Conservation (phyloP, 73 alveolate species). For the Paramecium biaurelia region DNA sequence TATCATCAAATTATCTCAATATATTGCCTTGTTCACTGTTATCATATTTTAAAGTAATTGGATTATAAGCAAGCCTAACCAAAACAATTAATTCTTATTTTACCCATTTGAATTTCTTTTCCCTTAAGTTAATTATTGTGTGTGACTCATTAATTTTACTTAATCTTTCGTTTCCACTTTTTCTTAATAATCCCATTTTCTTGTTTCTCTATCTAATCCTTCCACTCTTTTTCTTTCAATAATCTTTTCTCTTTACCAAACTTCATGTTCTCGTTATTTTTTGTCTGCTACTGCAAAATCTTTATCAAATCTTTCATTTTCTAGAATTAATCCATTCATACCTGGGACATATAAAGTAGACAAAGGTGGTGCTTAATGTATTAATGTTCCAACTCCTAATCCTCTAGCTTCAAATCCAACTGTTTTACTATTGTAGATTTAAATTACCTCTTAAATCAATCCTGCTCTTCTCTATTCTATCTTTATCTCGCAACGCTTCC, state of each 20-base stretch:
- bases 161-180: constrained; percentile 14
- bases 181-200: constrained; percentile 58
- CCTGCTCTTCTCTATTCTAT: constrained; percentile 47
- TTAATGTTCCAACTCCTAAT: constrained; percentile 28
- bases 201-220: constrained; percentile 48
- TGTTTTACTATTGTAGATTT: not conserved
- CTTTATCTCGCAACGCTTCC: constrained; percentile 47
- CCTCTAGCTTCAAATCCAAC: constrained; percentile 49
- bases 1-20: constrained; percentile 50
- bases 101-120: constrained; percentile 39
- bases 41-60: constrained; percentile 65
- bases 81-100: not conserved
- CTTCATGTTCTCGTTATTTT: constrained; percentile 49
- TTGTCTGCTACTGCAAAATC: constrained; percentile 63
- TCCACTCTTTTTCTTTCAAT: constrained; percentile 31
- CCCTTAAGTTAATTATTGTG: constrained; percentile 1
- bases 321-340: not conserved
- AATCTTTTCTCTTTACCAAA: constrained; percentile 30
- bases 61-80: constrained; percentile 52
- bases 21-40: constrained; percentile 44
- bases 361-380: constrained; percentile 35
- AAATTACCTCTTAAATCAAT: constrained; percentile 17
- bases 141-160: not conserved
- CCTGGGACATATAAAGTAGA: constrained; percentile 50
- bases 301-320: constrained; percentile 58